Conservation (phyloP, 73 alveolate species). For the Paramecium caudatum region DNA sequence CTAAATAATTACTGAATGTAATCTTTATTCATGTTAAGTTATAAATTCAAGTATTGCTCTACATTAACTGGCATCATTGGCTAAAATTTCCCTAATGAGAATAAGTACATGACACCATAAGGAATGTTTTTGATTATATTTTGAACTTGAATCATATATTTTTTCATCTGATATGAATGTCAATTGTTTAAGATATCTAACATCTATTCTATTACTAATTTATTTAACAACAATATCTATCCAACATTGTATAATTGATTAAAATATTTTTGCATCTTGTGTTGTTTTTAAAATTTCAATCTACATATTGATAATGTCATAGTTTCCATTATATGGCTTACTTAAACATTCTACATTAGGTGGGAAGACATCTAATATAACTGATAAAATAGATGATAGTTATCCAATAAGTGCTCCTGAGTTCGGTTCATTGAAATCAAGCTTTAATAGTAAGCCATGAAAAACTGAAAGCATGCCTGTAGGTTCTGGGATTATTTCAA, state of each 20-base stretch:
- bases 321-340: background rate
- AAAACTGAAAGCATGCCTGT: background rate
- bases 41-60: background rate
- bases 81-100: conserved; percentile 38
- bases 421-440: conserved; percentile 26
- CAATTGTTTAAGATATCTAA: conserved; percentile 24
- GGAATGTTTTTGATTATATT: conserved; percentile 1
- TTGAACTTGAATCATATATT: background rate
- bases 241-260: conserved; percentile 42
- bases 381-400: background rate
- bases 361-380: background rate
- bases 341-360: background rate
- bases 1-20: conserved; percentile 19
- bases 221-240: background rate
- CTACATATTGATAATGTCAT: background rate
- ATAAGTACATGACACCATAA: conserved; percentile 56
- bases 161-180: conserved; percentile 39
- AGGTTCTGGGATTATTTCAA: conserved; percentile 4
- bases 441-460: background rate
- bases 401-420: background rate
- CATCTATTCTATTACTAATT: background rate
- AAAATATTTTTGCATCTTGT: background rate
- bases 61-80: background rate
- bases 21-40: conserved; percentile 41
- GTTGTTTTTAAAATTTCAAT: background rate